Evolutionary conservation across 768 basidiomycete genomes (phyloP).

Genomic region (Xerocomellus intermedius): DNA sequence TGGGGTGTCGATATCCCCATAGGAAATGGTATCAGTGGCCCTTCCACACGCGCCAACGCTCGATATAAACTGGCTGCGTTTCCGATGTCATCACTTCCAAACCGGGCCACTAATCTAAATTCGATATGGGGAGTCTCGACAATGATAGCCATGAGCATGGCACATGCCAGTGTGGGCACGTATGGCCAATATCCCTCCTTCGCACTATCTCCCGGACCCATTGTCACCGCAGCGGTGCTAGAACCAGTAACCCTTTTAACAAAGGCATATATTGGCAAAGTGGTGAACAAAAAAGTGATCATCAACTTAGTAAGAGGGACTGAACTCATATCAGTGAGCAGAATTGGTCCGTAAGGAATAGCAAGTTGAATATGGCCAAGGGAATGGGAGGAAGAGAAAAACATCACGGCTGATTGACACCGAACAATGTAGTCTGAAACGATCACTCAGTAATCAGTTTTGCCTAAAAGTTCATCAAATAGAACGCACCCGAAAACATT

Average conservation of each 20-base stretch:
- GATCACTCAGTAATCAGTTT: background rate
- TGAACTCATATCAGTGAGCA: background rate
- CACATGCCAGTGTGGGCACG: conserved; percentile 14
- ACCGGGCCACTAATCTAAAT: background rate
- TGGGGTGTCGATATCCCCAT: background rate
- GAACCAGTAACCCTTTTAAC: background rate
- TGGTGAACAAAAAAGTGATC: background rate
- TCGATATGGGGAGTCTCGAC: background rate
- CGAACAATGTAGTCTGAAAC: background rate
- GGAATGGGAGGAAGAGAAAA: background rate
- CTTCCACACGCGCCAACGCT: background rate
- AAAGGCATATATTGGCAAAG: background rate
- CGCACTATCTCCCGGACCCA: conserved; percentile 1
- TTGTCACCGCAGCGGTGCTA: conserved; percentile 8
- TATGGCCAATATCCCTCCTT: conserved; percentile 19
- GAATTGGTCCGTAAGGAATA: background rate
- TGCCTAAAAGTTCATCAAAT: background rate
- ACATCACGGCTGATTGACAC: background rate
- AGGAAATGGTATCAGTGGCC: background rate
- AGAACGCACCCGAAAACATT: background rate
- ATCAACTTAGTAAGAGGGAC: background rate
- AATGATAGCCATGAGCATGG: background rate
- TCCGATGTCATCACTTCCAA: conserved; percentile 1
- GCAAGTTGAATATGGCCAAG: too few species aligned
- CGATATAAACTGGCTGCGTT: background rate